Percentiles rank a stretch among this genome's conserved stretches.
phyloP scores from a whole-genome alignment of 192 early-diverging fungal genomes.

The Polychytrium aggregatum region DNA sequence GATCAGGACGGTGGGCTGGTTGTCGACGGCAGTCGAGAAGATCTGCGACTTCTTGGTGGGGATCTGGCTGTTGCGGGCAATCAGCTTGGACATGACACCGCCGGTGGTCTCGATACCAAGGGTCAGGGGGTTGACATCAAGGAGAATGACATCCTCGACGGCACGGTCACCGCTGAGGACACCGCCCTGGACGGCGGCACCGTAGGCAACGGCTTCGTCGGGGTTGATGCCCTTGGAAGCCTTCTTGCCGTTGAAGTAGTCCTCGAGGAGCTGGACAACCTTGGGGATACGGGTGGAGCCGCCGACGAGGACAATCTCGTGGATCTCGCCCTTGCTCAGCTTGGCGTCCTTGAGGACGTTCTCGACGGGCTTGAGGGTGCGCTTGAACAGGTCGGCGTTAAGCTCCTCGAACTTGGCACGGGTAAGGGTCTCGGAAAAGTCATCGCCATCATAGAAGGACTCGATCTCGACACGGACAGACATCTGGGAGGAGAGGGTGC shows the following conservation, averaged over 20 bases:
- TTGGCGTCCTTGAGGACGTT: constrained; percentile 85
- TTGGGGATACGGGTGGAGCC: constrained; percentile 98
- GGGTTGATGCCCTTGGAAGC: constrained; percentile 95
- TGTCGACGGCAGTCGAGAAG: constrained; percentile 94
- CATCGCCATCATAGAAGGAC: constrained; percentile 74
- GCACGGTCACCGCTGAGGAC: constrained; percentile 65
- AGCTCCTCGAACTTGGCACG: constrained; percentile 97
- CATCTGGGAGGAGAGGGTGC: constrained; percentile 86
- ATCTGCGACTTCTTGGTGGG: constrained; percentile 98
- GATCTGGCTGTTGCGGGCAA: constrained; percentile 83
- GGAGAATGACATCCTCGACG: constrained; percentile 54
- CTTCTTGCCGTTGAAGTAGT: constrained; percentile 95
- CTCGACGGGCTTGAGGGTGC: constrained; percentile 88
- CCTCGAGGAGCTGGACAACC: constrained; percentile 83
- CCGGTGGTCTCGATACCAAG: constrained; percentile 98
- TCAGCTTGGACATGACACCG: constrained; percentile 93
- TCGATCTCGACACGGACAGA: constrained; percentile 89
- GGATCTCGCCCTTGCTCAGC: constrained; percentile 71
- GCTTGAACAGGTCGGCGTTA: constrained; percentile 85
- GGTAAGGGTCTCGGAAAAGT: constrained; percentile 88
- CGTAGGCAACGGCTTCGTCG: constrained; percentile 97
- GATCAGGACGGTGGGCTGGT: constrained; percentile 92
- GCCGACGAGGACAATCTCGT: constrained; percentile 96
- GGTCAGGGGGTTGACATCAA: constrained; percentile 94
- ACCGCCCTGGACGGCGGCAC: constrained; percentile 94